Evolutionary conservation across 2,329 filamentous ascomycete species (phyloP).

Genomic region (Emmonsiellopsis sp.): DNA sequence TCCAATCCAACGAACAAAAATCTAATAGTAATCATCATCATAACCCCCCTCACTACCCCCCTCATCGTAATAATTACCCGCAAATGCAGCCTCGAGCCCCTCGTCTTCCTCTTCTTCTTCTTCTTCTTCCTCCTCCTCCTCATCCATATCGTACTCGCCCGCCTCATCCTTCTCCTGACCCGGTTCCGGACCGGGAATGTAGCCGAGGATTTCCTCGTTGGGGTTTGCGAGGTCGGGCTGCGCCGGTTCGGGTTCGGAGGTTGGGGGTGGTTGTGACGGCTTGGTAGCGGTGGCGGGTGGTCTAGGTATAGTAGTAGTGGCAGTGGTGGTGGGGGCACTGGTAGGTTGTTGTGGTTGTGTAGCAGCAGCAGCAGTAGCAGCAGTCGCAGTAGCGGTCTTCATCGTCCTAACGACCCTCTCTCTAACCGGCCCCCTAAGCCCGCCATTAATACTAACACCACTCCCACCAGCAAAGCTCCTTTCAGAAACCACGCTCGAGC

Average conservation of each 20-base stretch:
- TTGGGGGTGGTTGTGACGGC: slow-evolving; percentile 11
- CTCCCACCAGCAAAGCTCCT: slow-evolving; percentile 8
- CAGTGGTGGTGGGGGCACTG: neutral
- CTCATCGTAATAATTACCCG: slow-evolving; percentile 26
- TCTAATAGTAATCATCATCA: slow-evolving; percentile 20
- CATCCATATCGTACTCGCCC: slow-evolving; percentile 18
- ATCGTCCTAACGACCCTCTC: neutral
- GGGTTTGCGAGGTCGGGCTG: slow-evolving; percentile 4
- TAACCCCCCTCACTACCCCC: slow-evolving; percentile 29
- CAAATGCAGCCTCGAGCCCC: slow-evolving; percentile 27
- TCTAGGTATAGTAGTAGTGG: slow-evolving; percentile 13
- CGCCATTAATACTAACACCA: neutral
- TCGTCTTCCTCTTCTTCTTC: slow-evolving; percentile 27
- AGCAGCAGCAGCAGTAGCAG: neutral
- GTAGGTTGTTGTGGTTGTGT: neutral
- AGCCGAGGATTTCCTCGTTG: slow-evolving; percentile 19
- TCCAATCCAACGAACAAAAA: neutral
- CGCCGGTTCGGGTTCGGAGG: slow-evolving; percentile 6
- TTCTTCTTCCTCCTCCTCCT: slow-evolving; percentile 23
- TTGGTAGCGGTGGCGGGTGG: slow-evolving; percentile 11
- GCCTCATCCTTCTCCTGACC: slow-evolving; percentile 19
- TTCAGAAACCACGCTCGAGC: slow-evolving; percentile 9
- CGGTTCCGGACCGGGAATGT: slow-evolving; percentile 15
- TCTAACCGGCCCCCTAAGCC: neutral
- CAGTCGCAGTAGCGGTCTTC: neutral